These are phyloP conservation scores for Knufia petricola DNA, from an alignment of 2,329 filamentous ascomycete species.

Conservation along the genomic window DNA sequence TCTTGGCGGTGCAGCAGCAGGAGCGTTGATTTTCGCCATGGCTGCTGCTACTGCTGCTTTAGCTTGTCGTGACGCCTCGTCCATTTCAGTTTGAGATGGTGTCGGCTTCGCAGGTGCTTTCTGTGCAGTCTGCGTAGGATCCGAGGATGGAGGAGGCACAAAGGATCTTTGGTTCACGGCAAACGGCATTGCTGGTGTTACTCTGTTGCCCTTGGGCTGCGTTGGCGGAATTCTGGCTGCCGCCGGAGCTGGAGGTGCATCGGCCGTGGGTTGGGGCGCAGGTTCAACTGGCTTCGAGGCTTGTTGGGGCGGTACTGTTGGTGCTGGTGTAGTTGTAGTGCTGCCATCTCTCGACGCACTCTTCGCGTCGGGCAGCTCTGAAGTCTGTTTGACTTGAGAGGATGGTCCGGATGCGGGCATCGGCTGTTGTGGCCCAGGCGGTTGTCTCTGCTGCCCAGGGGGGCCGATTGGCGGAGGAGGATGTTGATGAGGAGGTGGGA, in stretches of 20 bases:
- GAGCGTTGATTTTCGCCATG: constrained; percentile 39
- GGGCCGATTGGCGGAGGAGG: constrained; percentile 48
- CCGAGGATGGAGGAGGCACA: constrained; percentile 27
- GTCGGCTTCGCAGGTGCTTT: constrained; percentile 17
- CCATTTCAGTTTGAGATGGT: constrained; percentile 29
- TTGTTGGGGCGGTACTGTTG: constrained; percentile 16
- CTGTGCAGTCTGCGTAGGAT: constrained; percentile 25
- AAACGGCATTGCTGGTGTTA: constrained; percentile 38
- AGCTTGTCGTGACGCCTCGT: constrained; percentile 40
- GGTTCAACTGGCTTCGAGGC: constrained; percentile 19
- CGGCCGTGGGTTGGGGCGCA: constrained; percentile 21
- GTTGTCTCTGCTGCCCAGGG: constrained; percentile 38
- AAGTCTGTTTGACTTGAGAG: constrained; percentile 29
- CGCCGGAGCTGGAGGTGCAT: constrained; percentile 11
- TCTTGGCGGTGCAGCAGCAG: constrained; percentile 24
- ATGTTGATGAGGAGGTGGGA: constrained; percentile 27
- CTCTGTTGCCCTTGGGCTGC: constrained; percentile 33
- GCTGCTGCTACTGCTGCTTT: constrained; percentile 42
- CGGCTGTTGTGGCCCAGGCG: constrained; percentile 22
- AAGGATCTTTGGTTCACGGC: constrained; percentile 28
- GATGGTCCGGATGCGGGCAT: constrained; percentile 20
- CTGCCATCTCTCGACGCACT: constrained; percentile 30
- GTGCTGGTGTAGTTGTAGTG: constrained; percentile 27
- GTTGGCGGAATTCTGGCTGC: constrained; percentile 17
- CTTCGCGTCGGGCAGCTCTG: constrained; percentile 35